These are phyloP conservation scores for Pseudocercospora macadamiae DNA, from an alignment of 2,329 filamentous ascomycete species.

Conservation along the genomic window DNA sequence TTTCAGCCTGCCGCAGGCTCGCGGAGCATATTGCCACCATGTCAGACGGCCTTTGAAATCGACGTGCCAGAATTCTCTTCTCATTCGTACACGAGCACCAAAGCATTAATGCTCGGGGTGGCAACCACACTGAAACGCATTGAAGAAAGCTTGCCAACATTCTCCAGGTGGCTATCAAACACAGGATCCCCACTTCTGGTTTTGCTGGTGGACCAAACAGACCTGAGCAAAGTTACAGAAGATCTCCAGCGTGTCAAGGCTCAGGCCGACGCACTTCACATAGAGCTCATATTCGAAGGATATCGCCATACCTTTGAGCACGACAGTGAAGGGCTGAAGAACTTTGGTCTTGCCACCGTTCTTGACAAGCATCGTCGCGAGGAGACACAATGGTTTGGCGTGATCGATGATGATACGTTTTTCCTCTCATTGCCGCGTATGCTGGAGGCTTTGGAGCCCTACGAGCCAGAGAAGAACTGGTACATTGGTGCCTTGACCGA, in stretches of 20 bases:
- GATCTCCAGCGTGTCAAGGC: slow-evolving; percentile 16
- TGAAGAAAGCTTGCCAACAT: slow-evolving; percentile 28
- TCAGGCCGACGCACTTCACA: slow-evolving; percentile 21
- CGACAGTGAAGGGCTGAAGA: slow-evolving; percentile 31
- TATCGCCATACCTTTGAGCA: slow-evolving; percentile 22
- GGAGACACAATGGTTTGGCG: slow-evolving; percentile 31
- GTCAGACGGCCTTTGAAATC: slow-evolving; percentile 18
- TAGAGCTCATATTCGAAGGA: slow-evolving; percentile 30
- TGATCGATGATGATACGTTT: slow-evolving; percentile 38
- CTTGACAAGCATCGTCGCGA: slow-evolving; percentile 23
- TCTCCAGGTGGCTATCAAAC: slow-evolving; percentile 32
- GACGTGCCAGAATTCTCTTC: slow-evolving; percentile 26
- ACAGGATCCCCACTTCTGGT: slow-evolving; percentile 31
- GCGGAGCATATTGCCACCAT: slow-evolving; percentile 24
- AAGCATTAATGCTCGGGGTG: slow-evolving; percentile 30
- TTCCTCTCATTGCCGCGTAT: slow-evolving; percentile 31
- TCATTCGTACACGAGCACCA: slow-evolving; percentile 20
- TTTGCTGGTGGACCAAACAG: slow-evolving; percentile 29
- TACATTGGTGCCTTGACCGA: slow-evolving; percentile 35
- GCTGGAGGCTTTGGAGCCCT: slow-evolving; percentile 27
- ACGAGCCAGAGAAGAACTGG: slow-evolving; percentile 25
- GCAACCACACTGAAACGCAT: slow-evolving; percentile 31
- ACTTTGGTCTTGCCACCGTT: slow-evolving; percentile 31
- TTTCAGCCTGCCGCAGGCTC: slow-evolving; percentile 11
- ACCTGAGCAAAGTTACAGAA: slow-evolving; percentile 18